A percentile compares a stretch with the other conserved stretches of the same genome.
These are phyloP conservation scores for Lactuca saligna DNA, from an alignment of 129 eudicot species.

Conservation along the genomic window DNA sequence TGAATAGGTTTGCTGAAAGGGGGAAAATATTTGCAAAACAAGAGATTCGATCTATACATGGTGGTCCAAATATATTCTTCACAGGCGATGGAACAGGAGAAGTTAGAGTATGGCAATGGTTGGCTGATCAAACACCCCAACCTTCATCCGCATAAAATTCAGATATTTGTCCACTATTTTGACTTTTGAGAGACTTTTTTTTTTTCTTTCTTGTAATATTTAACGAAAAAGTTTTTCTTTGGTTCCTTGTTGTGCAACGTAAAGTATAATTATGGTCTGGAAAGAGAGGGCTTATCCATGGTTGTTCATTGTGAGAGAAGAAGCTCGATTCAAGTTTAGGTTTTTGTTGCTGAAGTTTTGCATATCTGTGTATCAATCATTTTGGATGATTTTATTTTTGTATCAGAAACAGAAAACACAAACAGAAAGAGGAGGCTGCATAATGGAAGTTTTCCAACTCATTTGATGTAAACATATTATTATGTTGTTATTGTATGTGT, in stretches of 20 bases:
- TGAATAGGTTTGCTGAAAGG: constrained; percentile 72
- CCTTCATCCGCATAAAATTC: constrained; percentile 27
- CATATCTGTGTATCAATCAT: constrained; percentile 10
- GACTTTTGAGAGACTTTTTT: neutral
- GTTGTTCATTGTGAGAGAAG: constrained; percentile 1
- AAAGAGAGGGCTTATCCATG: neutral
- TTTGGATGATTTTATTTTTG: constrained; percentile 20
- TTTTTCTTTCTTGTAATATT: constrained; percentile 19
- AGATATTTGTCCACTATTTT: neutral
- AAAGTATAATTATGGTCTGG: constrained; percentile 19
- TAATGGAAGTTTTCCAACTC: constrained; percentile 20
- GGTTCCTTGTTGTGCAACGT: constrained; percentile 7
- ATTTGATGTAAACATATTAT: neutral
- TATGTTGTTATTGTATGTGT: neutral
- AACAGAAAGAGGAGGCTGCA: constrained; percentile 4
- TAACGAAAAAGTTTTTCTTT: constrained; percentile 7
- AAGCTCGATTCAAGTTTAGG: constrained; percentile 12
- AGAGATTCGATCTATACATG: constrained; percentile 69
- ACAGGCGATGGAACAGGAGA: constrained; percentile 94
- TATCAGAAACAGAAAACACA: constrained; percentile 2
- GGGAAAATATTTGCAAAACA: constrained; percentile 75
- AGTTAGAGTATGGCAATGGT: constrained; percentile 88
- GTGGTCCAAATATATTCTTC: constrained; percentile 86
- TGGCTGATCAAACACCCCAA: constrained; percentile 48
- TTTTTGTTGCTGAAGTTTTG: constrained; percentile 14